Percentiles rank a stretch among this genome's conserved stretches.
phyloP scores from a whole-genome alignment of 1,284 basidiomycete species.

The Ceratobasidium theobromae region DNA sequence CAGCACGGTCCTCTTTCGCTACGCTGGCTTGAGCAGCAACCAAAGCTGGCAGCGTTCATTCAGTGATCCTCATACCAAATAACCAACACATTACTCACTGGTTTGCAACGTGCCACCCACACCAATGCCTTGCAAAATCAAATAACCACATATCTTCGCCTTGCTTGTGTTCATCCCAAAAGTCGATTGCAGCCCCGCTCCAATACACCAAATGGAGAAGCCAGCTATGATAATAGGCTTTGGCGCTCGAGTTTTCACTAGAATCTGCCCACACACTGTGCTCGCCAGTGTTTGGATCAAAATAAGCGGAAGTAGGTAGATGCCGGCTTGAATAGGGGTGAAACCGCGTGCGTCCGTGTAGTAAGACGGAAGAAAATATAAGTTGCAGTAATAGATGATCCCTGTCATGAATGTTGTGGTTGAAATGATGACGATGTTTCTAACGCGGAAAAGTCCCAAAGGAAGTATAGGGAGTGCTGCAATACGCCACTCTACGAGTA shows the following conservation, averaged over 20 bases:
- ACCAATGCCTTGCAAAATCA: slow-evolving; percentile 29
- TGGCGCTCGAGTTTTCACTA: slow-evolving; percentile 1
- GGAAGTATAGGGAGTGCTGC: slow-evolving; percentile 28
- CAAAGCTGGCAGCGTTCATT: not conserved
- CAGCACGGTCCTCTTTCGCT: slow-evolving; percentile 10
- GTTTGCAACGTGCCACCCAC: slow-evolving; percentile 26
- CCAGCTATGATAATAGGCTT: slow-evolving; percentile 21
- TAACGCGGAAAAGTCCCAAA: slow-evolving; percentile 16
- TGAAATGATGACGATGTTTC: slow-evolving; percentile 28
- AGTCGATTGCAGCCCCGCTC: slow-evolving; percentile 23
- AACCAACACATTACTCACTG: not conserved
- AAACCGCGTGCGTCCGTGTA: slow-evolving; percentile 30
- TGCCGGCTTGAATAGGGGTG: slow-evolving; percentile 27
- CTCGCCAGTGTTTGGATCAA: slow-evolving; percentile 18
- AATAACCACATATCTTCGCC: slow-evolving; percentile 17
- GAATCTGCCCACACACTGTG: slow-evolving; percentile 23
- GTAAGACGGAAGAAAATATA: slow-evolving; percentile 31
- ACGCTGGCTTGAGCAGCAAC: slow-evolving; percentile 29
- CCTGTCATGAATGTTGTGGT: slow-evolving; percentile 28
- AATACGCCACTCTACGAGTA: slow-evolving; percentile 29
- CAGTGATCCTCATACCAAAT: not conserved
- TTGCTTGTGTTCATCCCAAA: slow-evolving; percentile 25
- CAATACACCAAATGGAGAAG: slow-evolving; percentile 30
- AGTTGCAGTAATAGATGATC: slow-evolving; percentile 30
- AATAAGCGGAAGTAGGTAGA: slow-evolving; percentile 25